These are phyloP conservation scores for Ambispora gerdemannii DNA, from an alignment of 192 early-diverging fungal species.

Conservation along the genomic window DNA sequence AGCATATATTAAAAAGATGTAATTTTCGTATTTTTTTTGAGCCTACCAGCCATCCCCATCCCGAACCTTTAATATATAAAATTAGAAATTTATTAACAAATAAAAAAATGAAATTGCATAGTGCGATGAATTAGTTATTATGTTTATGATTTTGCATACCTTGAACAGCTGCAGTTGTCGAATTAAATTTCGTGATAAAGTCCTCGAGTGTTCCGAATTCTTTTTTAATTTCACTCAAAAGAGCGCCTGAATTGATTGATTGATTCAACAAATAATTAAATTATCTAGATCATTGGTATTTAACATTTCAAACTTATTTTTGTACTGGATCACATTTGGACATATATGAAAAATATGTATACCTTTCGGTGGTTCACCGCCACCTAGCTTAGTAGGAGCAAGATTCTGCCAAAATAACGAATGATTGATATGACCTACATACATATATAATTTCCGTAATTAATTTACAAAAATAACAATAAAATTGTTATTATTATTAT, in stretches of 20 bases:
- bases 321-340: no score
- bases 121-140: no score
- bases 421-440: conserved; percentile 78
- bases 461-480: no score
- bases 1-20: no score
- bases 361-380: conserved; percentile 72
- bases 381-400: conserved; percentile 73
- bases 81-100: neutral
- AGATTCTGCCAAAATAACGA: conserved; percentile 95
- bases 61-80: conserved; percentile 58
- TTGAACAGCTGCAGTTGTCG: conserved; percentile 78
- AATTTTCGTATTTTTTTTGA: conserved; percentile 27
- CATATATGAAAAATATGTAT: no score
- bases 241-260: conserved; percentile 38
- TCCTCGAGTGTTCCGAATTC: conserved; percentile 83
- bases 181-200: conserved; percentile 74
- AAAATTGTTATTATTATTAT: no score
- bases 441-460: neutral
- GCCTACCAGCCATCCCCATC: conserved; percentile 93
- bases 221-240: conserved; percentile 71
- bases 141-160: conserved; percentile 40
- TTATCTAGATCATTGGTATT: no score
- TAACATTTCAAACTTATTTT: no score
- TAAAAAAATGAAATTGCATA: no score
- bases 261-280: neutral